Base-by-base conservation (phyloP, 2,329 filamentous ascomycete species). In the Akanthomyces uredinophilus region DNA sequence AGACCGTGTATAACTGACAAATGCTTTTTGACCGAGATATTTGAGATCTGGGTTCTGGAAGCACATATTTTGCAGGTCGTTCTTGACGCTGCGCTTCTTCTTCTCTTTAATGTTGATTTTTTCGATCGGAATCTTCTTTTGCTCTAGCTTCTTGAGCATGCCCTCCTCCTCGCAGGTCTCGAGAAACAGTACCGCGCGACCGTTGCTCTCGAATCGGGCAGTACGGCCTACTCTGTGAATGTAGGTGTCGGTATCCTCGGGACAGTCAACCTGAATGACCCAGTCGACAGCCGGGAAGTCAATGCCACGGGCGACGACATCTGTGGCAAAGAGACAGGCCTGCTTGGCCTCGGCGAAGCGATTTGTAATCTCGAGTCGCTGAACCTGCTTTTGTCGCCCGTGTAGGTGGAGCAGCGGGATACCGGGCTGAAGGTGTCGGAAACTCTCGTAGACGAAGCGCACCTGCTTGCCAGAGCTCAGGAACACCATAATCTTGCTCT, bases 251-350 rank as follows among this genome's bases (percentile, higher is more conserved):
- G 91, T 90, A 73, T 99, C 94, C 74, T 99, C 95, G 0, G 95
- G 95, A 67, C 91, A 96, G 73, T 99, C 95, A n/a, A 91, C 83
- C 72, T 99, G 95, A n/a, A 99, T 92, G 5, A 99, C 95, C 90
- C 95, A 99, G 73, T 99, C 95, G 0, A 99, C 95, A 3, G 92
- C 89, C 0, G 95, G 95, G 71, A 99, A 98, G 74, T 99, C 95
- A 14, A 99, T 84, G 66, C 95, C 95, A 74, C 95, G 85, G 0
- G 95, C 95, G 4, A 96, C 92, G 6, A 99, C 92, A 71, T 99
- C 95, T 0, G 95, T 99, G 1, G 95, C 92, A 72, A 99, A 96
- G 0, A 99, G 82, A 71, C 95, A 97, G 1, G 91, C 89, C 62
- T 91, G 83, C 70, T 95, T 92, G 1, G 93, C 86, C 0, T 87